A percentile compares a stretch with the other conserved stretches of the same genome.
Evolutionary conservation across 2,329 filamentous ascomycete genomes (phyloP).

Genomic region (Colletotrichum sp.): DNA sequence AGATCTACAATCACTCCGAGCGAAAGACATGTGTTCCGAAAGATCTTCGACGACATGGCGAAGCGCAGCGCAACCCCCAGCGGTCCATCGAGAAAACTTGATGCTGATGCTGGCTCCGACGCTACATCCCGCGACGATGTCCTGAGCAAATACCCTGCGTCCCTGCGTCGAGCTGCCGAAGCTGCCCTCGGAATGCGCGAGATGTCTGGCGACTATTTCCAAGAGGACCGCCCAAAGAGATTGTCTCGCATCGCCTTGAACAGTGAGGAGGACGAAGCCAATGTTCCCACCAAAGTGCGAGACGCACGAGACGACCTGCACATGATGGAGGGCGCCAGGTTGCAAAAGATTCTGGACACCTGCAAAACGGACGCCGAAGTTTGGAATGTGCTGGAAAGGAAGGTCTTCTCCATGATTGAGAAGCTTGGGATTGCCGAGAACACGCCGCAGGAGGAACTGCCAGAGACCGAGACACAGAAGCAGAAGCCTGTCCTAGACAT

Average conservation of each 20-base stretch:
- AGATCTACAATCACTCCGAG: constrained; percentile 61
- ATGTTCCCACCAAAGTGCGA: neutral
- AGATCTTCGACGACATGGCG: constrained; percentile 55
- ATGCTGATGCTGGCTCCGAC: constrained; percentile 24
- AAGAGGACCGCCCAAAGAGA: neutral
- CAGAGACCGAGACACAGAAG: neutral
- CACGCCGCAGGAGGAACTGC: neutral
- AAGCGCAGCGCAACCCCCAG: neutral
- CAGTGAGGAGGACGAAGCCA: neutral
- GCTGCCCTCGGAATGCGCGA: constrained; percentile 43
- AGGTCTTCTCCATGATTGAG: constrained; percentile 67
- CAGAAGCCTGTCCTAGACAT: constrained; percentile 43
- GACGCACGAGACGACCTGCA: constrained; percentile 29
- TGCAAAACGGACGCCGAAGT: constrained; percentile 67
- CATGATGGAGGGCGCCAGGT: constrained; percentile 50
- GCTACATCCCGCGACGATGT: constrained; percentile 38
- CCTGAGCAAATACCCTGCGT: constrained; percentile 40
- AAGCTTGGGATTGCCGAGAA: constrained; percentile 56
- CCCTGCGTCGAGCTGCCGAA: constrained; percentile 43
- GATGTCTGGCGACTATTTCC: constrained; percentile 8
- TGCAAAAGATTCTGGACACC: constrained; percentile 58
- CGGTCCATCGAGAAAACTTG: neutral
- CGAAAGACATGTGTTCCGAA: constrained; percentile 63
- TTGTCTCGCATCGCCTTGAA: neutral
- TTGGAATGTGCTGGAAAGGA: constrained; percentile 69